A percentile compares a stretch with the other conserved stretches of the same genome.
These are phyloP conservation scores for Trichoderma koningiopsis DNA, from an alignment of 2,329 filamentous ascomycete genomes.

Conservation along the genomic window DNA sequence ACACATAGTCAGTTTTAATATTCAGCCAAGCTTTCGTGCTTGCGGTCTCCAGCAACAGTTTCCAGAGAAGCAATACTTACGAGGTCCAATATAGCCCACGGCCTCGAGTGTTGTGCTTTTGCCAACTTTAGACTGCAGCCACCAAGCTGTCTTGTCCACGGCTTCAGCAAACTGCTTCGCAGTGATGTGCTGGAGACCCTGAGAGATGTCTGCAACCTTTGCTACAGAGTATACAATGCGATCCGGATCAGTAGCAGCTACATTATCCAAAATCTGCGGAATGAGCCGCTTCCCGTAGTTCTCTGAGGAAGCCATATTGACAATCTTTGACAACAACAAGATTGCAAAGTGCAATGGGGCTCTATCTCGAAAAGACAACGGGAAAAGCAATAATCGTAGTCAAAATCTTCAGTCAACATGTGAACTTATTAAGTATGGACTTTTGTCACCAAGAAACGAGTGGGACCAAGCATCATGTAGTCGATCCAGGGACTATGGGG, in stretches of 20 bases:
- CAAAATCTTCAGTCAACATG: not conserved
- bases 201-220: conserved; percentile 23
- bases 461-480: not conserved
- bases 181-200: conserved; percentile 32
- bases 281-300: conserved; percentile 32
- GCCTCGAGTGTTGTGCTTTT: conserved; percentile 28
- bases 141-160: conserved; percentile 38
- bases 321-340: not conserved
- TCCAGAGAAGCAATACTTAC: conserved; percentile 31
- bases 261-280: conserved; percentile 35
- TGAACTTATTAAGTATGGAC: not conserved
- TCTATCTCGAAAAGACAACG: not conserved
- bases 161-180: conserved; percentile 33
- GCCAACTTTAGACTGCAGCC: conserved; percentile 32
- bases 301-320: not conserved
- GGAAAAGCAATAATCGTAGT: not conserved
- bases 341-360: not conserved
- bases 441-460: not conserved
- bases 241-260: conserved; percentile 34
- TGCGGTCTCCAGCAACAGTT: not conserved
- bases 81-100: conserved; percentile 39
- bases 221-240: conserved; percentile 34
- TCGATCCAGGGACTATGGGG: not conserved
- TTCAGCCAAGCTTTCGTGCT: not conserved
- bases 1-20: not conserved